Conservation (phyloP, 306 rosid species). For the Lotus japonicus region DNA sequence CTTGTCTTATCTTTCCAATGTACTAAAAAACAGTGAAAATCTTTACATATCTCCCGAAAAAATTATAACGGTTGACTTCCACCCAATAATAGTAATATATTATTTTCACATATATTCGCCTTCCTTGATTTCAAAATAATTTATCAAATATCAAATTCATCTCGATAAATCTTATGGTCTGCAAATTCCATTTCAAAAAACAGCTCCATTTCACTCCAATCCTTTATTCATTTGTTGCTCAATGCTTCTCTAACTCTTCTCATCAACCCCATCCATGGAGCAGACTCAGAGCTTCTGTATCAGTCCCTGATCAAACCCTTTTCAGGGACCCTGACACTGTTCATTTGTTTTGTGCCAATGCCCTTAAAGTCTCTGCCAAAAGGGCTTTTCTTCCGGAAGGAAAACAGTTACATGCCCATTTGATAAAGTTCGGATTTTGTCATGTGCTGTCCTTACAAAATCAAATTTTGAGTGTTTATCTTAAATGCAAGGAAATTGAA, state of each 20-base stretch:
- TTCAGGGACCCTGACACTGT: slow-evolving; percentile 23
- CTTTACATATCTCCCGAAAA: too few relatives aligned
- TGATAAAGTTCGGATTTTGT: slow-evolving; percentile 46
- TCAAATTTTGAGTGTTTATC: slow-evolving; percentile 43
- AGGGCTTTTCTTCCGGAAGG: slow-evolving; percentile 43
- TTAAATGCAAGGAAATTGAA: slow-evolving; percentile 33
- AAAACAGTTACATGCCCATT: slow-evolving; percentile 55
- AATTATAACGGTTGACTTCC: too few relatives aligned
- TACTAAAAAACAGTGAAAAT: too few relatives aligned
- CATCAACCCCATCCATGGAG: slow-evolving; percentile 14
- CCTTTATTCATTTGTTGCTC: neutral
- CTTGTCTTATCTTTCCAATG: too few relatives aligned
- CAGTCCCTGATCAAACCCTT: slow-evolving; percentile 29
- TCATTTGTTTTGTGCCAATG: slow-evolving; percentile 37
- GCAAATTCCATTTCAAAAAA: slow-evolving; percentile 28
- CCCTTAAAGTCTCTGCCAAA: slow-evolving; percentile 53
- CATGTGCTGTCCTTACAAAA: slow-evolving; percentile 43
- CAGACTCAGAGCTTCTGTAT: slow-evolving; percentile 24
- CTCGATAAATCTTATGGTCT: slow-evolving; percentile 26
- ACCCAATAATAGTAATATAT: too few relatives aligned
- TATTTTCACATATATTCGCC: too few relatives aligned
- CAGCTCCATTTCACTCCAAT: slow-evolving; percentile 29
- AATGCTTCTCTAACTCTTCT: slow-evolving; percentile 13
- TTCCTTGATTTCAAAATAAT: too few relatives aligned
- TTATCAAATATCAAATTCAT: too few relatives aligned